Evolutionary conservation across 2,329 filamentous ascomycete species (phyloP), one percentile per base, ranked within the genome.

Genomic region (Periconia digitata): DNA sequence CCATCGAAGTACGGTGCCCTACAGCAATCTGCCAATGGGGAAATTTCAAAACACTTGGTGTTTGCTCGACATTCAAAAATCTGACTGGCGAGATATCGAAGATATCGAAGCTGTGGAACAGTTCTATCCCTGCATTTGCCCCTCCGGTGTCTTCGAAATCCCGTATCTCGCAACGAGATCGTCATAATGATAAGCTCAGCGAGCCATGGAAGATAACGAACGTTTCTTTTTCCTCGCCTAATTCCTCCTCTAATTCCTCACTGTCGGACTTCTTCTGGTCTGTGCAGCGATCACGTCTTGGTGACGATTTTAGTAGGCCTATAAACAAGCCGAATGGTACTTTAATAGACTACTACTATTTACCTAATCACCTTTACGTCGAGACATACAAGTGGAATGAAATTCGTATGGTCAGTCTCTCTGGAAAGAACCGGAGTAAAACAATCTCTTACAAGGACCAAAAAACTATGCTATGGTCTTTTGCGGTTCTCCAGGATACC

Each of bases 11-110:
- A 16, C 40, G 40, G 8, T 43, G 40, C n/a, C 40, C 40, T 20
- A 32, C 40, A 3, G 34, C 40, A 18, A 29, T 32, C 16, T 43
- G 40, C 27, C 13, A 27, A 34, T 43, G 40, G 40, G 40, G 34
- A 34, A 13, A 27, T 7, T 43, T 32, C 24, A 34, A 23, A 15
- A 34, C 40, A 20, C 24, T 43, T 15, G 40, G 23, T 13, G 24
- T 43, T 18, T 43, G 40, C 40, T 32, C 27, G 27, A 32, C 27
- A 5, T 32, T 32, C 27, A 3, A 10, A 10, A 34, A 34, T 13
- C 16, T 43, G 18, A 20, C 24, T 10, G 17, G 34, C 17, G 15
- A 43, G 24, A 34, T 32, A 32, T 32, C 27, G 5, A 32, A 32
- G 10, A 32, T 4, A 32, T 5, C 27, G n/a, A n/a, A n/a, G n/a